Conservation (phyloP, 2,329 filamentous ascomycete species). For the Botrytis squamosa region DNA sequence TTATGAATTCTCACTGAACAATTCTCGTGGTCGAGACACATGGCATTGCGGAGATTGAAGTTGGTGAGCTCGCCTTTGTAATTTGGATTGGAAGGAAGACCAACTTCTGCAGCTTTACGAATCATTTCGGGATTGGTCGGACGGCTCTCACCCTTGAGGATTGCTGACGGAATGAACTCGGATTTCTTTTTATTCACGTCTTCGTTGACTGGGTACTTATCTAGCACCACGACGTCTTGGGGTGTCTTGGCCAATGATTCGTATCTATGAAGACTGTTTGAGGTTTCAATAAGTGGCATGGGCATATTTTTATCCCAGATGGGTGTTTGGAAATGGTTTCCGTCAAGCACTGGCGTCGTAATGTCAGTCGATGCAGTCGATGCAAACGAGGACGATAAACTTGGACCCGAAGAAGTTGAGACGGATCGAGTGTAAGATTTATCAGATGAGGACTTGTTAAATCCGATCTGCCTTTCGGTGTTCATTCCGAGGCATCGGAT, state of each 20-base stretch:
- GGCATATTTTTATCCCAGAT: not conserved
- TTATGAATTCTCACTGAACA: slow-evolving; percentile 21
- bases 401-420: not conserved
- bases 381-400: not conserved
- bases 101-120: slow-evolving; percentile 8
- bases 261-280: not conserved
- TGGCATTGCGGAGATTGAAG: slow-evolving; percentile 17
- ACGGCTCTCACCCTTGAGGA: slow-evolving; percentile 4
- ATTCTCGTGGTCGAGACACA: slow-evolving; percentile 13
- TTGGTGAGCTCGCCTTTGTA: slow-evolving; percentile 22
- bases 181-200: not conserved
- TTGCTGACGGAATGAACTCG: slow-evolving; percentile 12
- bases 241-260: not conserved
- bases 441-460: too few relatives aligned
- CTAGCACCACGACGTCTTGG: too few relatives aligned
- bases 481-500: not conserved
- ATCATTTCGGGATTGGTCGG: not conserved
- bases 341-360: not conserved
- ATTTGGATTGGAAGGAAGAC: slow-evolving; percentile 14
- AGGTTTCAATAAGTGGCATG: not conserved
- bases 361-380: not conserved
- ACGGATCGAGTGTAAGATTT: not conserved
- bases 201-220: not conserved
- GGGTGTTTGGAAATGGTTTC: not conserved
- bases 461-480: too few relatives aligned